Evolutionary conservation across 495 filamentous ascomycete genomes (phyloP), one percentile per base, ranked within the genome.

Genomic region (Talaromyces wortmannii): DNA sequence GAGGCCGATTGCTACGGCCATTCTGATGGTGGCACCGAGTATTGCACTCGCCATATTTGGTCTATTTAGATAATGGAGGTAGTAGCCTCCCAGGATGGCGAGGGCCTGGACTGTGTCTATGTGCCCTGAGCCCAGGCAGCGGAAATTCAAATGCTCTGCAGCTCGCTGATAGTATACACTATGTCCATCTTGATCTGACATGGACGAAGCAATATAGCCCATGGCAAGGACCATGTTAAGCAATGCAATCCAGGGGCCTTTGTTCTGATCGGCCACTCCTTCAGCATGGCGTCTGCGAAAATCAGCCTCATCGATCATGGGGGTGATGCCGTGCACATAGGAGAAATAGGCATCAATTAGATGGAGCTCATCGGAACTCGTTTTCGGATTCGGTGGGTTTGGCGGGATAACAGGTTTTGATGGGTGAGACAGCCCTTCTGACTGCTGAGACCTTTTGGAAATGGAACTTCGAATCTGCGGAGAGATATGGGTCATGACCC

Each of bases 221-320:
- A 89, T 78, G 12, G 85, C 85, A 55, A 90, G 83, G 33, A 90
- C 85, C 73, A 86, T 88, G 65, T 90, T 89, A 33, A 87, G 69
- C 36, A 90, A 66, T 0, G 82, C 83, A 6, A 88, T 73, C 86
- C 86, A 90, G 11, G 76, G 69, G 58, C 85, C 73, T 58, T 84
- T 78, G 43, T 79, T 80, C 56, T 79, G 78, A 6, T 81, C 18
- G n/a, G 16, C 18, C 6, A 18, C 7, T 29, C 47, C 47, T 69
- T 80, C 79, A 13, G 29, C 29, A 49, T 23, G 30, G 10, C 17
- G 16, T n/a, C 76, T 76, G 52, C 86, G 80, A 70, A 90, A 88
- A 4, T 78, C 73, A 18, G 78, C 76, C 63, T 89, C 85, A 57
- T 90, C 85, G 11, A 90, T 68, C 76, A 90, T 80, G 29, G 86